Percentiles rank a stretch among this genome's conserved stretches.
Conservation (phyloP, 2,329 filamentous ascomycete genomes). For the Amphichorda felina region DNA sequence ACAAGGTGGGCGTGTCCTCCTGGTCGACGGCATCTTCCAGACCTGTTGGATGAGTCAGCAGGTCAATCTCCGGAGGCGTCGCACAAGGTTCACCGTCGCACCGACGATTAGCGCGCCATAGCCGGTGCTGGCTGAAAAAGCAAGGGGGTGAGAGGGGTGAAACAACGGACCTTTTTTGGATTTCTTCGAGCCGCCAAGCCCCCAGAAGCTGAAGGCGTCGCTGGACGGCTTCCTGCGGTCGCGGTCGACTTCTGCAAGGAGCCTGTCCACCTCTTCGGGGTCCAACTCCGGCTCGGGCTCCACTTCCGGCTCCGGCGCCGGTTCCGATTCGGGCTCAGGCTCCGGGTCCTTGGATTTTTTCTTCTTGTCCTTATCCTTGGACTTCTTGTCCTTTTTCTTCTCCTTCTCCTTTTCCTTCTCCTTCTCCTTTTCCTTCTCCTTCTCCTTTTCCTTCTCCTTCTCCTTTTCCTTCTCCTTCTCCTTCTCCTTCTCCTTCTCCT, state of each 20-base stretch:
- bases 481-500: conserved; percentile 10
- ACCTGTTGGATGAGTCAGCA: conserved; percentile 37
- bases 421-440: conserved; percentile 13
- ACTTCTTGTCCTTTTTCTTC: conserved; percentile 6
- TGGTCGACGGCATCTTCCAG: conserved; percentile 28
- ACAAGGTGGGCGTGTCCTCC: conserved; percentile 28
- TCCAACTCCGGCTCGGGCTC: conserved; percentile 11
- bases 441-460: conserved; percentile 18
- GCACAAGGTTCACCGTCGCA: no score
- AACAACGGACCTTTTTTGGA: conserved; percentile 23
- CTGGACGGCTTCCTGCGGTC: conserved; percentile 14
- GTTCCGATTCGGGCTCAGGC: conserved; percentile 19
- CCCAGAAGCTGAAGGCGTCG: conserved; percentile 47
- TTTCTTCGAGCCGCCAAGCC: conserved; percentile 30
- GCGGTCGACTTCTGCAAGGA: conserved; percentile 16
- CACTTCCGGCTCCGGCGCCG: conserved; percentile 14
- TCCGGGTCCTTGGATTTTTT: conserved; percentile 9
- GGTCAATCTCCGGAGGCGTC: conserved; percentile 24
- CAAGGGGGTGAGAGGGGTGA: neutral
- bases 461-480: conserved; percentile 18
- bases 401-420: conserved; percentile 10
- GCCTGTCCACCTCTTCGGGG: conserved; percentile 24
- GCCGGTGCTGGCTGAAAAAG: neutral
- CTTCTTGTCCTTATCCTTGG: conserved; percentile 4
- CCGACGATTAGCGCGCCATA: no score